Conservation (phyloP, 129 eudicot genomes). For the Logfia minima region DNA sequence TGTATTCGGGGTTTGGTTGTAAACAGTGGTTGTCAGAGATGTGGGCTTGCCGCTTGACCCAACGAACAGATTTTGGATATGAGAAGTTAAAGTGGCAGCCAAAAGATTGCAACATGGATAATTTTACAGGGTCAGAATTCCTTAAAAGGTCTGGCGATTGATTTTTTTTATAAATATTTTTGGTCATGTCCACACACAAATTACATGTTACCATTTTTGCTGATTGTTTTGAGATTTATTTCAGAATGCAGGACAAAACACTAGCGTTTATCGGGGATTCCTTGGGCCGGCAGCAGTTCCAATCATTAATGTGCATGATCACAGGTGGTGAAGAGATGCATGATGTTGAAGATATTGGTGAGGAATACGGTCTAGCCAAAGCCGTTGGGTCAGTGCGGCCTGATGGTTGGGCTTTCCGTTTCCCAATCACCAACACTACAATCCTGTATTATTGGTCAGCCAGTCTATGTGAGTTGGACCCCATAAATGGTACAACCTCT, state of each 20-base stretch:
- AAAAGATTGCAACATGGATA: conserved; percentile 68
- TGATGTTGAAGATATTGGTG: conserved; percentile 77
- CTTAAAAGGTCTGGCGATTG: conserved; percentile 48
- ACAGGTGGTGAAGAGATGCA: conserved; percentile 66
- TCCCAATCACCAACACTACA: conserved; percentile 72
- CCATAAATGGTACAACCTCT: conserved; percentile 36
- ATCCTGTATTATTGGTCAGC: conserved; percentile 93
- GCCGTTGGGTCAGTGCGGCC: conserved; percentile 65
- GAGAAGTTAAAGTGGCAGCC: conserved; percentile 92
- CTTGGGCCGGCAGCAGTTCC: conserved; percentile 87
- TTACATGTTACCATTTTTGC: conserved; percentile 16
- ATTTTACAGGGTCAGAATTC: conserved; percentile 55
- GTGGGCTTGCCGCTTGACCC: conserved; percentile 96
- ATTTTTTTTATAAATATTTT: neutral
- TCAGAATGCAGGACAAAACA: conserved; percentile 86
- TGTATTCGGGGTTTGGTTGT: conserved; percentile 89
- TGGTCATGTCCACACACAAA: neutral
- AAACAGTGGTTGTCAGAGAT: conserved; percentile 84
- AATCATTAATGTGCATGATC: conserved; percentile 89
- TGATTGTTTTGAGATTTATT: conserved; percentile 18
- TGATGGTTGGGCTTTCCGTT: conserved; percentile 89
- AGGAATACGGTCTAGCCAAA: conserved; percentile 69
- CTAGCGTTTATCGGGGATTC: conserved; percentile 92
- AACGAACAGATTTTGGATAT: conserved; percentile 76
- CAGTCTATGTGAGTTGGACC: conserved; percentile 67